These are phyloP conservation scores for Mucor indicus DNA, from an alignment of 371 early-diverging fungal species.

Conservation along the genomic window DNA sequence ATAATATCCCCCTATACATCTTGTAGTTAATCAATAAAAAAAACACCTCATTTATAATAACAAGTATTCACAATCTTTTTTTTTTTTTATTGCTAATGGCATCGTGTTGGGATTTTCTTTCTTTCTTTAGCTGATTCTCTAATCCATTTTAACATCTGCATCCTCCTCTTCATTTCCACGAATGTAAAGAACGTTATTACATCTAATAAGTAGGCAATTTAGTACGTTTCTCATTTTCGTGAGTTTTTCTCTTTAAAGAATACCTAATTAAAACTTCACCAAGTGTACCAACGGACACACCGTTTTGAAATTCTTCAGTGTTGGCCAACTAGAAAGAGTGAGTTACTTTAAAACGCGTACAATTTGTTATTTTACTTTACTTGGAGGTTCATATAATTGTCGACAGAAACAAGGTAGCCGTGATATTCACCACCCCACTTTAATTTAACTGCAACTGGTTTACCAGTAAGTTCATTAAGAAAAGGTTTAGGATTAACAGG, in stretches of 20 bases:
- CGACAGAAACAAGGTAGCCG: constrained; percentile 87
- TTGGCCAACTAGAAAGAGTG: constrained; percentile 69
- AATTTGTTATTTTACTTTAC: constrained; percentile 34
- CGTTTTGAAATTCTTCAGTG: constrained; percentile 94
- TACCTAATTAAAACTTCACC: constrained; percentile 94
- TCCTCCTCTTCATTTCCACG: constrained; percentile 68
- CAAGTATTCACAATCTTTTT: neutral
- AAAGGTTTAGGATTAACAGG: constrained; percentile 98
- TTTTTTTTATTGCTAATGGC: neutral
- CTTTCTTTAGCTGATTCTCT: neutral
- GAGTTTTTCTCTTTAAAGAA: neutral
- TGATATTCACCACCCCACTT: constrained; percentile 99
- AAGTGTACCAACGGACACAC: constrained; percentile 81
- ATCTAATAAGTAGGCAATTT: constrained; percentile 41
- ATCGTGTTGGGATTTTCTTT: neutral
- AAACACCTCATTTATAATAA: no score
- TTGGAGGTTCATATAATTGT: constrained; percentile 98
- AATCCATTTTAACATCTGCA: constrained; percentile 35
- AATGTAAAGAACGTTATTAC: constrained; percentile 87
- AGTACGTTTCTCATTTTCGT: no score
- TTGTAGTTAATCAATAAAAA: no score
- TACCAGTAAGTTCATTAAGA: constrained; percentile 88
- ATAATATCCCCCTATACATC: neutral
- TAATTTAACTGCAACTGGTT: constrained; percentile 87
- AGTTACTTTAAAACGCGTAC: constrained; percentile 2